Percentiles rank a stretch among this genome's conserved stretches.
phyloP scores from a whole-genome alignment of 1,284 basidiomycete genomes.

The Anthracocystis setariae region DNA sequence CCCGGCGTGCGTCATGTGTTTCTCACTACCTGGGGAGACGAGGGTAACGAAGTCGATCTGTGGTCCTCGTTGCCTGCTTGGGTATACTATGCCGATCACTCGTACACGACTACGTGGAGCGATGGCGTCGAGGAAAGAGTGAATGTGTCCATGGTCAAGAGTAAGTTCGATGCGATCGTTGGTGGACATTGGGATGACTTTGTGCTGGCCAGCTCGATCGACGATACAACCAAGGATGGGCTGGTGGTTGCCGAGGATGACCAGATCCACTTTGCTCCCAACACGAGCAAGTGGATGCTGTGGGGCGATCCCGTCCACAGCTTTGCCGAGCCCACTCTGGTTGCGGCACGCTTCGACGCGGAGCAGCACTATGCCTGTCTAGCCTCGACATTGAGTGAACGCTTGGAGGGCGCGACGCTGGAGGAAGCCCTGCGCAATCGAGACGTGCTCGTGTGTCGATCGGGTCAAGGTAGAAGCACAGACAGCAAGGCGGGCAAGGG shows the following conservation, averaged over 20 bases:
- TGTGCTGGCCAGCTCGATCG: constrained; percentile 66
- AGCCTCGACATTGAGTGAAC: constrained; percentile 16
- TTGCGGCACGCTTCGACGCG: constrained; percentile 45
- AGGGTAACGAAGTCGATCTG: constrained; percentile 67
- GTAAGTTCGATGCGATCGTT: constrained; percentile 61
- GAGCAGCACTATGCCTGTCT: constrained; percentile 42
- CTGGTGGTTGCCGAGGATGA: constrained; percentile 44
- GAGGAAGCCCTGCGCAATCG: constrained; percentile 12
- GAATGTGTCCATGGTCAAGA: constrained; percentile 51
- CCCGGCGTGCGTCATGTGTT: constrained; percentile 66
- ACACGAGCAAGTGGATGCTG: constrained; percentile 68
- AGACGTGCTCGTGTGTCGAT: constrained; percentile 11
- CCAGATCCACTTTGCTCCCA: constrained; percentile 65
- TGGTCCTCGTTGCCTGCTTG: constrained; percentile 54
- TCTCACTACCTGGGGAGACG: constrained; percentile 69
- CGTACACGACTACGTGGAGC: constrained; percentile 44
- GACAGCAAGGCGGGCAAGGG: constrained; percentile 2
- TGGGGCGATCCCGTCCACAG: constrained; percentile 64
- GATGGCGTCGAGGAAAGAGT: constrained; percentile 34
- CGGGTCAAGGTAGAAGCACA: background rate
- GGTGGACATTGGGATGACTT: constrained; percentile 68
- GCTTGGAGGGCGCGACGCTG: constrained; percentile 33
- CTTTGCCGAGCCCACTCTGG: constrained; percentile 52
- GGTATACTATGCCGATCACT: constrained; percentile 67
- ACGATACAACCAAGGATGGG: constrained; percentile 43